phyloP scores from a whole-genome alignment of 352 stramenopile genomes.

The Phytophthora sp. region DNA sequence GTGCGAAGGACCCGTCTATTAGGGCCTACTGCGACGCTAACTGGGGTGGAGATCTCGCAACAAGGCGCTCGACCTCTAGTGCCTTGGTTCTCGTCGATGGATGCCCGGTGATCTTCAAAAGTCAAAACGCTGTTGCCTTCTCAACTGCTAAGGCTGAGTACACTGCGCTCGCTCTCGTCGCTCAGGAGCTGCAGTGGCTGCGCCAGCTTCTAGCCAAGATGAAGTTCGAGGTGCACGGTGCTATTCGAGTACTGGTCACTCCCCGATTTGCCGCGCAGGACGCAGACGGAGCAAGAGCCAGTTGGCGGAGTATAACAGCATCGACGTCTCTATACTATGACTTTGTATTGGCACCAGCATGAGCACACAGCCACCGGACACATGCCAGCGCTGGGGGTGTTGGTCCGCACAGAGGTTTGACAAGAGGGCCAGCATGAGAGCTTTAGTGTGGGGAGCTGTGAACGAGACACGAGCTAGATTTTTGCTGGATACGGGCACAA shows the following conservation, averaged over 20 bases:
- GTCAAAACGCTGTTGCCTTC: slow-evolving; percentile 19
- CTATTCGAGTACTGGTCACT: too few relatives aligned
- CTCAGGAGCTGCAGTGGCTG: slow-evolving; percentile 28
- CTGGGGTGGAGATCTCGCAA: slow-evolving; percentile 18
- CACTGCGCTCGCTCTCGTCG: slow-evolving; percentile 9
- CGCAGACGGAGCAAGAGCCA: too few relatives aligned
- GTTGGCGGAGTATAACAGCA: too few relatives aligned
- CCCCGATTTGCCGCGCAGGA: too few relatives aligned
- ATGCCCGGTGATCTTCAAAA: slow-evolving; percentile 25
- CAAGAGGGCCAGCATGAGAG: neutral
- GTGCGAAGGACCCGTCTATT: neutral
- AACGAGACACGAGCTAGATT: neutral
- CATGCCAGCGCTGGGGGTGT: neutral
- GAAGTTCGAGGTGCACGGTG: too few relatives aligned
- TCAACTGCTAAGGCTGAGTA: slow-evolving; percentile 32
- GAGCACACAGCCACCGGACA: too few relatives aligned
- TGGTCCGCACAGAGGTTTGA: neutral
- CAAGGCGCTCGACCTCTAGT: slow-evolving; percentile 23
- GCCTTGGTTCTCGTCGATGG: slow-evolving; percentile 11
- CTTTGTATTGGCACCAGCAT: too few relatives aligned
- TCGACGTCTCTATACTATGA: too few relatives aligned
- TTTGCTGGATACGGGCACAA: neutral
- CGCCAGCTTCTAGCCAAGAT: slow-evolving; percentile 12
- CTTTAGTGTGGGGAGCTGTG: neutral
- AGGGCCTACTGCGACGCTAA: slow-evolving; percentile 20